Base-by-base conservation (phyloP, 495 filamentous ascomycete species). In the Pseudomonodictys pantanalensis region DNA sequence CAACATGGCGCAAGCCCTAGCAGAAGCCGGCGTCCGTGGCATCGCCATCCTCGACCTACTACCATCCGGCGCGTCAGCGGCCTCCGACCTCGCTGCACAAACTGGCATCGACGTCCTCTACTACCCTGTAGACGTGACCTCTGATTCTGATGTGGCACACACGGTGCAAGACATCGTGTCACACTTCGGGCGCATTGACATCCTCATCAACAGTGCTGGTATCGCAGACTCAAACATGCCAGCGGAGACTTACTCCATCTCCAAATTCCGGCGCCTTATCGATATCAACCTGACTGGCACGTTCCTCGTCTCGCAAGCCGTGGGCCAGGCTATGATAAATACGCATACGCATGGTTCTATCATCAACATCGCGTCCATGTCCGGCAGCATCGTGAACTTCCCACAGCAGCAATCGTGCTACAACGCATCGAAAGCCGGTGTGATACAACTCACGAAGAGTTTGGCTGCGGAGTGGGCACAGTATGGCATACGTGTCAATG, bases 121-220 rank as follows among this genome's bases (percentile, higher is more conserved):
- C 78, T 87, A 87, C 78, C 42, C 44, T n/a, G 23, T 48, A 7
- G 47, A 51, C 47, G 33, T 35, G 6, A 51, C 47, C 25, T 12
- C 10, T 6, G 47, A 51, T 4, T 18, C 9, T 6, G 47, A n/a
- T 12, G 47, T 51, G 5, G 8, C 30, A 22, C 12, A 5, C 15
- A 51, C 87, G 41, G 84, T 87, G 52, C 74, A 81, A 53, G 72
- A 80, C 30, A 75, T 84, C 58, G 58, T 82, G n/a, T 71, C 78
- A 33, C 77, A 82, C 53, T 83, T 85, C 57, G 87, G 82, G 49
- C 74, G 80, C 4, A 76, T 90, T 17, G 83, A 91, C 54, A 86
- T 92, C 22, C 75, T 91, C 15, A 80, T 95, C 74, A 91, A 89
- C 73, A 87, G 88, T 52, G 91, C 90, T 28, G 90, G 91, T 64